Base-by-base conservation (phyloP, 768 basidiomycete genomes). In the Myochromella boudieri region DNA sequence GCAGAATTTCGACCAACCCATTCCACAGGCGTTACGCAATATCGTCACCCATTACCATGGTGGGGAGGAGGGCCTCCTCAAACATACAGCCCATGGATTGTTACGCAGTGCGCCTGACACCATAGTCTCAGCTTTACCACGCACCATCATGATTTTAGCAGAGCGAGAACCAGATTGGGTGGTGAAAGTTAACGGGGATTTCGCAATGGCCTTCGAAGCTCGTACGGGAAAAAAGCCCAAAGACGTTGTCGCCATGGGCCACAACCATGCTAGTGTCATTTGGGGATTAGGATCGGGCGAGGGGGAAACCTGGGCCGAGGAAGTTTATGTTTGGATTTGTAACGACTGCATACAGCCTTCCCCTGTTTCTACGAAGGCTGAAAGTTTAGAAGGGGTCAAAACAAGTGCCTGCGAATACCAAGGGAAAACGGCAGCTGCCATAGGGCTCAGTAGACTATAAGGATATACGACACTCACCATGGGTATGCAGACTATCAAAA, bases 261-360 rank as follows among this genome's bases (percentile, higher is more conserved):
- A 87, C 51, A 86, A 86, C 59, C 85, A 86, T 53, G 65, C 86
- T 44, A 86, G 83, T 48, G 55, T 72, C 12, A 71, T 74, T 39
- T 73, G 68, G 67, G 72, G 70, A 10, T 55, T 84, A 46, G 60
- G 68, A 3, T 75, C 72, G 2, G 83, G 84, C 1, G 61, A 78
- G 53, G 85, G 80, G 12, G 84, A 86, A 54, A 70, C 76, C 25
- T 85, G 84, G 83, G 83, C 69, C 1, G 65, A 75, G 45, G 72
- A 79, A 14, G 72, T 76, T 27, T 62, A 61, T 18, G 52, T 58
- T 20, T 75, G 74, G 73, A n/a, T n/a, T n/a, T n/a, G n/a, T n/a
- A n/a, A n/a, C n/a, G n/a, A n/a, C n/a, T n/a, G n/a, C n/a, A n/a
- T n/a, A n/a, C n/a, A n/a, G n/a, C n/a, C n/a, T n/a, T n/a, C n/a